phyloP scores from a whole-genome alignment of 1,284 basidiomycete species.

The Gomphus bonarii region DNA sequence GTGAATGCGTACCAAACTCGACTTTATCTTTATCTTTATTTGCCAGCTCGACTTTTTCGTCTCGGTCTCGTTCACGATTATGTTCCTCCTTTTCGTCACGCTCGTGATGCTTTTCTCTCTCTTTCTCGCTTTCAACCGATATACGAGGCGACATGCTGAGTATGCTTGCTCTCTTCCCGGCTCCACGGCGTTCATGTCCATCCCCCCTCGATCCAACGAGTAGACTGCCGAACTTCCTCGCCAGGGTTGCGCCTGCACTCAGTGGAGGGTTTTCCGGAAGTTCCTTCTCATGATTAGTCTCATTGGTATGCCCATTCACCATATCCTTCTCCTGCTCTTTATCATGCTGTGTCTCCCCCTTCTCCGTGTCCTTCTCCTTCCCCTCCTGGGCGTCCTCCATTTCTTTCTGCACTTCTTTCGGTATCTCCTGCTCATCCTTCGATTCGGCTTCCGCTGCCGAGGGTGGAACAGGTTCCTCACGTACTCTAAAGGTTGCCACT shows the following conservation, averaged over 20 bases:
- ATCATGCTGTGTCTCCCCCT: background rate
- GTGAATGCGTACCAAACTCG: slow-evolving; percentile 15
- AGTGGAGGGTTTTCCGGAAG: slow-evolving; percentile 8
- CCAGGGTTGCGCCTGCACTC: slow-evolving; percentile 51
- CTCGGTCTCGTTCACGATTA: slow-evolving; percentile 11
- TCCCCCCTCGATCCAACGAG: slow-evolving; percentile 35
- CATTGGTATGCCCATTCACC: slow-evolving; percentile 18
- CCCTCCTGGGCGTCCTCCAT: too few relatives aligned
- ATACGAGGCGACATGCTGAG: slow-evolving; percentile 37
- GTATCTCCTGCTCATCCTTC: background rate
- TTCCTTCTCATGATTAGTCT: slow-evolving; percentile 13
- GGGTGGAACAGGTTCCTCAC: slow-evolving; percentile 14
- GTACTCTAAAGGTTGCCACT: slow-evolving; percentile 36
- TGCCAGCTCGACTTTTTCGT: slow-evolving; percentile 8
- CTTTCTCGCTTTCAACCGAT: slow-evolving; percentile 27
- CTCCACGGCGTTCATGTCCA: slow-evolving; percentile 25
- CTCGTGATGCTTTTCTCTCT: slow-evolving; percentile 12
- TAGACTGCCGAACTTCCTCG: slow-evolving; percentile 63
- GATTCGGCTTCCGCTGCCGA: slow-evolving; percentile 10
- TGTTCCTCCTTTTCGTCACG: slow-evolving; percentile 11
- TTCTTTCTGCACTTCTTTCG: slow-evolving; percentile 14
- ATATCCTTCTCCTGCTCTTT: slow-evolving; percentile 13
- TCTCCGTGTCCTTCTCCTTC: slow-evolving; percentile 8
- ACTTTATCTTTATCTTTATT: slow-evolving; percentile 13
- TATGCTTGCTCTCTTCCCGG: slow-evolving; percentile 39